Conservation (phyloP, 2,329 filamentous ascomycete genomes). For the Venturiaceae sp. region DNA sequence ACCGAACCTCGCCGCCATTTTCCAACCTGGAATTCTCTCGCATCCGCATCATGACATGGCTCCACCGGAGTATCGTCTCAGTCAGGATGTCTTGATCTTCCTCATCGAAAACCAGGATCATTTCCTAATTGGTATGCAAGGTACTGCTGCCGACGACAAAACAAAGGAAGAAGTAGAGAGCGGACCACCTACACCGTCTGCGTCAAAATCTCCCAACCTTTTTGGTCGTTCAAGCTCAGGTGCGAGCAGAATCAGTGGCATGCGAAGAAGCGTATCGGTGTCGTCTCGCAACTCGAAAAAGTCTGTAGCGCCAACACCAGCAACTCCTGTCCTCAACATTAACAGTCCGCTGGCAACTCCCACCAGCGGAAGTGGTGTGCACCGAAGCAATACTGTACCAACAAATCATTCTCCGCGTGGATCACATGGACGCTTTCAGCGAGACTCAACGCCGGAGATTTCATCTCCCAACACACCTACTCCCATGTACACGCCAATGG, state of each 20-base stretch:
- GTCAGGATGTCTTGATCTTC: conserved; percentile 95
- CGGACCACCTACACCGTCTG: conserved; percentile 44
- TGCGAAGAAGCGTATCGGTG: conserved; percentile 83
- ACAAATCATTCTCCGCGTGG: conserved; percentile 77
- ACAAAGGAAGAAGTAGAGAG: conserved; percentile 61
- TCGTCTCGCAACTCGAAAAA: conserved; percentile 79
- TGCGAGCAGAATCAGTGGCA: conserved; percentile 75
- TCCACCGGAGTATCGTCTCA: conserved; percentile 84
- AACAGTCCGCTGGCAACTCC: conserved; percentile 15
- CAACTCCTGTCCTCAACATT: conserved; percentile 40
- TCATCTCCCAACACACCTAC: conserved; percentile 19
- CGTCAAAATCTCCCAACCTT: conserved; percentile 38
- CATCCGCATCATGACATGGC: conserved; percentile 94
- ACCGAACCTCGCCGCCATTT: conserved; percentile 89
- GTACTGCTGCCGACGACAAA: conserved; percentile 90
- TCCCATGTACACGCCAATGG: conserved; percentile 4
- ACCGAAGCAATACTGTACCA: conserved; percentile 83
- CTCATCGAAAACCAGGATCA: conserved; percentile 97
- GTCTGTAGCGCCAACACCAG: conserved; percentile 63
- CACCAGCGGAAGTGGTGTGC: conserved; percentile 39
- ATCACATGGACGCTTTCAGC: conserved; percentile 52
- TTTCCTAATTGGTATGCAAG: conserved; percentile 97
- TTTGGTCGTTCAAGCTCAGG: conserved; percentile 74
- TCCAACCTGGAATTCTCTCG: conserved; percentile 91
- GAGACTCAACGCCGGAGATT: conserved; percentile 31